phyloP scores from a whole-genome alignment of 2,329 filamentous ascomycete species.

The Nigrograna mackinnonii region DNA sequence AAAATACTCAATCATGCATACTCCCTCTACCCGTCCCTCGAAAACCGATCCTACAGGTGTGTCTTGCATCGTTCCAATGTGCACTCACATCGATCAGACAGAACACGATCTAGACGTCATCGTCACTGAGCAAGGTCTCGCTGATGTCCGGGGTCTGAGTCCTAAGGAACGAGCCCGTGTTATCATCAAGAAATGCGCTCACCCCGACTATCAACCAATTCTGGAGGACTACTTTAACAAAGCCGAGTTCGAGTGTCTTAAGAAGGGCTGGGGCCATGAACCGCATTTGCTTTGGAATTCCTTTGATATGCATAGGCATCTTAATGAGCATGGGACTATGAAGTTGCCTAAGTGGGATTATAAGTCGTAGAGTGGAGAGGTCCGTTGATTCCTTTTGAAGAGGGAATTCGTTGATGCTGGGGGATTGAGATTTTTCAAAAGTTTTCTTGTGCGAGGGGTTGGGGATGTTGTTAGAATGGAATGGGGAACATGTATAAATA shows the following conservation, averaged over 20 bases:
- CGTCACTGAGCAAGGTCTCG: slow-evolving; percentile 77
- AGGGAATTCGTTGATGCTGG: too few species aligned
- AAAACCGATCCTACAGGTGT: slow-evolving; percentile 84
- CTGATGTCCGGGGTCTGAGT: slow-evolving; percentile 80
- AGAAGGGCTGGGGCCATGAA: slow-evolving; percentile 88
- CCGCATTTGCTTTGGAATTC: slow-evolving; percentile 83
- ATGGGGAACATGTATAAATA: too few species aligned
- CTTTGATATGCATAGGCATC: slow-evolving; percentile 87
- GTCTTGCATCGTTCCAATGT: slow-evolving; percentile 90
- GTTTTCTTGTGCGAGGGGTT: too few species aligned
- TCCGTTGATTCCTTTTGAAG: too few species aligned
- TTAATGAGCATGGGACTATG: slow-evolving; percentile 85
- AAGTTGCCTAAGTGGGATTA: slow-evolving; percentile 71
- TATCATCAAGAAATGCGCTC: slow-evolving; percentile 85
- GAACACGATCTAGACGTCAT: slow-evolving; percentile 92
- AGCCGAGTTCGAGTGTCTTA: slow-evolving; percentile 83
- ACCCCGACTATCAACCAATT: slow-evolving; percentile 83
- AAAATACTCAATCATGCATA: slow-evolving; percentile 95
- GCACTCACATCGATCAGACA: slow-evolving; percentile 89
- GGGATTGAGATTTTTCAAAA: too few species aligned
- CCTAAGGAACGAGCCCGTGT: slow-evolving; percentile 80
- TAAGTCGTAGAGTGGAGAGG: slow-evolving; percentile 6
- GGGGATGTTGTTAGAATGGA: too few species aligned
- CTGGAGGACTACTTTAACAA: slow-evolving; percentile 81
- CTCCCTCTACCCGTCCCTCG: slow-evolving; percentile 76